Base-by-base conservation (phyloP, 352 stramenopile genomes). In the Phytopythium chamaehyphon region DNA sequence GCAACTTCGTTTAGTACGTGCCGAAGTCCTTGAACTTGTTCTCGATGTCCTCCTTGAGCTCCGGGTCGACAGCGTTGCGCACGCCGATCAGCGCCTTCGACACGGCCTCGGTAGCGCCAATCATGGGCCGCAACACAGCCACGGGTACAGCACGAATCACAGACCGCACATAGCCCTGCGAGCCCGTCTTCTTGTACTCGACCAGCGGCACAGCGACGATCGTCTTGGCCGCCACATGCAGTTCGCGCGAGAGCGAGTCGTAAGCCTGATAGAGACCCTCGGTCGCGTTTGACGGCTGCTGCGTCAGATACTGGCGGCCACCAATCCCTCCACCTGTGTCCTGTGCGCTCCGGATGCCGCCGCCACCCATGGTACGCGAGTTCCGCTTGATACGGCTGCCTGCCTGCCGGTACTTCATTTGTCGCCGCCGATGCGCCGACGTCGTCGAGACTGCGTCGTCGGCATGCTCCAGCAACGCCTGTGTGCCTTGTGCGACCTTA, bases 1-100 rank as follows among this genome's bases (percentile, higher is more conserved):
- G 18, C 22, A 18, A 4, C 39, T 16, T 23, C 28, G 28, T 47
- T 71, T 44, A 76, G 35, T 66, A 71, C 16, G 56, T 52, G 23
- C 81, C 75, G 51, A 91, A 88, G 68, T 95, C 83, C 75, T 95
- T 95, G 54, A 94, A 95, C 66, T 95, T 95, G 67, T 95, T 95
- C 68, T 93, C 82, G 42, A 95, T 92, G 60, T 95, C 83, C 54
- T 95, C 85, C 59, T 92, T 95, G 38, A 94, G 71, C 61, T 95
- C 85, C 31, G 85, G 85, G 50, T 94, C 83, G 47, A 95, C 83
- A 3, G 78, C 80, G 51, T 95, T 95, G 57, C 85, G 83, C 18
- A 93, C 83, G 15, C 85, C 85, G 49, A 94, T 93, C 14, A 95
- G 63, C 47, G 85, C 83, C 53, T 92, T 91, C 38, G 85, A 89